Conservation (phyloP, 176 grass and related monocot species). For the Lolium multiflorum region DNA sequence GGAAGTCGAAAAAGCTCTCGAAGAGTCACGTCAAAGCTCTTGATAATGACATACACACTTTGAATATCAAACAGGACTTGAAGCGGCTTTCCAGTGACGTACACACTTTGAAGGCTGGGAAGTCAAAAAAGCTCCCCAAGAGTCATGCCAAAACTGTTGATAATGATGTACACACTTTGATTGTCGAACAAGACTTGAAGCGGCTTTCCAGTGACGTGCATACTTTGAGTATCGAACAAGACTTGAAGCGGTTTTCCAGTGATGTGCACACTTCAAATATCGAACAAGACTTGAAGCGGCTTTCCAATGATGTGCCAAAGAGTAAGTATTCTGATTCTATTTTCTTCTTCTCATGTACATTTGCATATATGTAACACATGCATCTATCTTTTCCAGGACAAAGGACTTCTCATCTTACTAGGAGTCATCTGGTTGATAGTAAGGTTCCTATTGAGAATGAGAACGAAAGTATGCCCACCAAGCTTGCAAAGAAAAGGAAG, state of each 20-base stretch:
- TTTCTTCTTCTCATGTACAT: slow-evolving; percentile 19
- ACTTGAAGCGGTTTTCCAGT: slow-evolving; percentile 44
- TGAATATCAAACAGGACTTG: slow-evolving; percentile 42
- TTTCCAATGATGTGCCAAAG: slow-evolving; percentile 61
- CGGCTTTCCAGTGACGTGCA: slow-evolving; percentile 46
- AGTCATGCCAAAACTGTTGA: slow-evolving; percentile 24
- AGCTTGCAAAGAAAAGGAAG: slow-evolving; percentile 62
- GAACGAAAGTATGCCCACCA: slow-evolving; percentile 21
- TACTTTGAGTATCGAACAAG: slow-evolving; percentile 40
- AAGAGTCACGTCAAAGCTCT: slow-evolving; percentile 47
- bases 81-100: slow-evolving; percentile 48
- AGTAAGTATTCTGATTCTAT: slow-evolving; percentile 54
- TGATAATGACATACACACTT: slow-evolving; percentile 33
- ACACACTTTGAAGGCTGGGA: slow-evolving; percentile 37
- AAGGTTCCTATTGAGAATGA: slow-evolving; percentile 32
- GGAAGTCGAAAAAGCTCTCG: slow-evolving; percentile 6
- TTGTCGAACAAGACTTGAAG: slow-evolving; percentile 49
- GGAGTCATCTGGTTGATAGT: slow-evolving; percentile 53
- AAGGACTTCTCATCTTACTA: slow-evolving; percentile 56
- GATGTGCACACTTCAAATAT: slow-evolving; percentile 39
- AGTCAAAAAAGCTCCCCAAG: slow-evolving; percentile 28
- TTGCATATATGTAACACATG: slow-evolving; percentile 26
- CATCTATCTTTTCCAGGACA: slow-evolving; percentile 52
- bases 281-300: slow-evolving; percentile 47
- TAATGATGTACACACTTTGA: slow-evolving; percentile 19